A percentile compares a stretch with the other conserved stretches of the same genome.
Evolutionary conservation across 176 grass and related monocot species (phyloP).

Genomic region (Triticum timopheevii): DNA sequence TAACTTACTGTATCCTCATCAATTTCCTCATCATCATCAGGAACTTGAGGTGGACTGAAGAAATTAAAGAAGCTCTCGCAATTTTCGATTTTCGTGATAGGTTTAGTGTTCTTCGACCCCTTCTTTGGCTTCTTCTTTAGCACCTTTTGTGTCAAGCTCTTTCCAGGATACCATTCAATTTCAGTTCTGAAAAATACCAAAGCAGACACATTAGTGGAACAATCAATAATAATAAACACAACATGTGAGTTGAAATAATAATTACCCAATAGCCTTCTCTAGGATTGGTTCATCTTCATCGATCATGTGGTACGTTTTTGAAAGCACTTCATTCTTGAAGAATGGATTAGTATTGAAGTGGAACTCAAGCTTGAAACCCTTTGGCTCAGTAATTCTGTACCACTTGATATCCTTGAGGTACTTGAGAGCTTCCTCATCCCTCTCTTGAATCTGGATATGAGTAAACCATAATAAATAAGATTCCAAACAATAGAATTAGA

Average conservation of each 20-base stretch:
- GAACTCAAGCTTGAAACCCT: constrained; percentile 98
- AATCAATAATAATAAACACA: neutral
- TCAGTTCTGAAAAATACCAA: constrained; percentile 54
- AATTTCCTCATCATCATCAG: constrained; percentile 89
- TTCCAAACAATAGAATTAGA: neutral
- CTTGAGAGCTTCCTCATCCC: constrained; percentile 84
- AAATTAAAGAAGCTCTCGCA: constrained; percentile 99
- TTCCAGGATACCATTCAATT: constrained; percentile 85
- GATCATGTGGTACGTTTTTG: constrained; percentile 95
- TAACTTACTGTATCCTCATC: constrained; percentile 87
- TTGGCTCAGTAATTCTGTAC: constrained; percentile 62
- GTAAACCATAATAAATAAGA: neutral
- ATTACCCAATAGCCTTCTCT: constrained; percentile 90
- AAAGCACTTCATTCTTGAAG: constrained; percentile 84
- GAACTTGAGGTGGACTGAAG: constrained; percentile 94
- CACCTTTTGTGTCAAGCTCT: constrained; percentile 92
- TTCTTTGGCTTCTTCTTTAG: constrained; percentile 95
- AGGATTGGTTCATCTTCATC: constrained; percentile 95
- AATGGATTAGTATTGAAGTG: constrained; percentile 76
- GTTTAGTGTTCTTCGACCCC: constrained; percentile 87
- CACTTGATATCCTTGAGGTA: constrained; percentile 96
- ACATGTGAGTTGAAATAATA: neutral
- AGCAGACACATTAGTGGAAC: neutral
- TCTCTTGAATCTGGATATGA: constrained; percentile 74
- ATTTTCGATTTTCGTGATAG: constrained; percentile 83